Conservation (phyloP, 352 stramenopile species). For the Globisporangium cylindrosporum region DNA sequence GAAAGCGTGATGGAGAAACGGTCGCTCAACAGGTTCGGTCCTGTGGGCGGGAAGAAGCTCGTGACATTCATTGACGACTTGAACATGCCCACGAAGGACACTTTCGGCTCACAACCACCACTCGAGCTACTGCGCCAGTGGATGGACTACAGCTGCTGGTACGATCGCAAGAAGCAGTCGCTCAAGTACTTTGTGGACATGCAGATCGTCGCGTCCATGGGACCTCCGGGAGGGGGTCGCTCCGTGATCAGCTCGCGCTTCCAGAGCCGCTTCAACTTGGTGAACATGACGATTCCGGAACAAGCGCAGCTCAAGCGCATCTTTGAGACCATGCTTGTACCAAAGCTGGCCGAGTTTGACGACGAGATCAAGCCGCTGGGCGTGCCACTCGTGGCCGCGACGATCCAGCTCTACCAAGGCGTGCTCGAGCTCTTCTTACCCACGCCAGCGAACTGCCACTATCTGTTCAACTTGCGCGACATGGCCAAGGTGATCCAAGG, state of each 20-base stretch:
- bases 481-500: slow-evolving; percentile 89
- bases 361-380: slow-evolving; percentile 86
- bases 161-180: slow-evolving; percentile 89
- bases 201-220: slow-evolving; percentile 89
- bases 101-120: slow-evolving; percentile 89
- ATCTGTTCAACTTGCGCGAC: slow-evolving; percentile 88
- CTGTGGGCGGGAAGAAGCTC: slow-evolving; percentile 83
- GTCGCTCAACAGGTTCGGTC: slow-evolving; percentile 86
- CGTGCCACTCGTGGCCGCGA: slow-evolving; percentile 66
- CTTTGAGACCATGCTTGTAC: slow-evolving; percentile 87
- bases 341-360: slow-evolving; percentile 84
- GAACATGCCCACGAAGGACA: slow-evolving; percentile 91
- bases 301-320: slow-evolving; percentile 83
- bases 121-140: slow-evolving; percentile 90
- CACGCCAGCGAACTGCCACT: slow-evolving; percentile 88
- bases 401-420: slow-evolving; percentile 85
- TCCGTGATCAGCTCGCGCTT: slow-evolving; percentile 89
- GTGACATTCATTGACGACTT: slow-evolving; percentile 92
- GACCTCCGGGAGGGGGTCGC: slow-evolving; percentile 78
- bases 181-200: slow-evolving; percentile 92
- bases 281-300: slow-evolving; percentile 89
- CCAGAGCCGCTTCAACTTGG: slow-evolving; percentile 89
- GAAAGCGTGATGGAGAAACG: slow-evolving; percentile 91
- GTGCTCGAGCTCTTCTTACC: slow-evolving; percentile 86
- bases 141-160: slow-evolving; percentile 92